Evolutionary conservation across 768 basidiomycete species (phyloP).

Genomic region (Russula abietina): DNA sequence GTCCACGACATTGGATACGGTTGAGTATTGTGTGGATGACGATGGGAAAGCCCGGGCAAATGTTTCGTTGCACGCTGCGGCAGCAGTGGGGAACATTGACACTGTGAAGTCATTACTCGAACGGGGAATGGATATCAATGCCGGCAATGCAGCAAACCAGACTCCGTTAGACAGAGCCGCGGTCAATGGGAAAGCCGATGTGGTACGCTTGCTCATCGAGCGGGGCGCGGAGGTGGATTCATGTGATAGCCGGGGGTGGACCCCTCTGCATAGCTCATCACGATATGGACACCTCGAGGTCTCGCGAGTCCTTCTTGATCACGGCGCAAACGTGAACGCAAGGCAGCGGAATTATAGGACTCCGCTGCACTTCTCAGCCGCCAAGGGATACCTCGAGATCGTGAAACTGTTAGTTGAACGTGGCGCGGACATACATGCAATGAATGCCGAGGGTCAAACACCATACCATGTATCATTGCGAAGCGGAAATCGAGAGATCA

Average conservation of each 20-base stretch:
- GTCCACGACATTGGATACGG: background rate
- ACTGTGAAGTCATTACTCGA: background rate
- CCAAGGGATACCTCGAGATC: background rate
- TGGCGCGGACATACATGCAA: background rate
- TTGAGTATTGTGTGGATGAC: background rate
- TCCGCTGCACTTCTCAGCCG: background rate
- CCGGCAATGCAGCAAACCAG: background rate
- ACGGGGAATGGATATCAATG: background rate
- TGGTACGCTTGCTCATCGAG: background rate
- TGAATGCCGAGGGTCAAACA: background rate
- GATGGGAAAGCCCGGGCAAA: too few species aligned
- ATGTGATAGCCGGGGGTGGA: background rate
- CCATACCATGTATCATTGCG: background rate
- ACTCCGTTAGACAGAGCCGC: background rate
- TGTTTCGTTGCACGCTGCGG: background rate
- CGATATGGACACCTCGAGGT: background rate
- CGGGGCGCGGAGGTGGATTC: slow-evolving; percentile 1
- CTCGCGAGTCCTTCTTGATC: background rate
- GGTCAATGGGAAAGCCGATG: background rate
- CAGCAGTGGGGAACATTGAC: background rate
- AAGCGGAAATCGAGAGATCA: background rate
- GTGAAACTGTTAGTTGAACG: background rate
- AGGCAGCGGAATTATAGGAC: background rate
- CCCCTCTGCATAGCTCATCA: background rate
- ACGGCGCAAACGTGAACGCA: background rate